These are phyloP conservation scores for Phylloporus sp. DNA, from an alignment of 768 basidiomycete species.

Conservation along the genomic window DNA sequence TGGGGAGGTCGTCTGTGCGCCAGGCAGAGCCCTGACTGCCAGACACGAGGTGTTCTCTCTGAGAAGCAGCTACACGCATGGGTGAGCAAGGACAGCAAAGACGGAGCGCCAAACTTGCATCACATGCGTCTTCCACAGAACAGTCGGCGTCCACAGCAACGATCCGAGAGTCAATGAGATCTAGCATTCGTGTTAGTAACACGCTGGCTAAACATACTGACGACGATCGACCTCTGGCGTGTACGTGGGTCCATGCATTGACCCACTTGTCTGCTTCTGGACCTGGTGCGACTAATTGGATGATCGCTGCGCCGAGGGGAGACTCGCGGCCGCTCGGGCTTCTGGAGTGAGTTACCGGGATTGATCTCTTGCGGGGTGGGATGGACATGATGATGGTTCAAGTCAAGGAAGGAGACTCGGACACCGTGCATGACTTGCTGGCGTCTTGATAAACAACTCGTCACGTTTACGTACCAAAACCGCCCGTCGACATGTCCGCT, in stretches of 20 bases:
- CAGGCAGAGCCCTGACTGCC: constrained; percentile 43
- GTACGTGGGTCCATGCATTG: constrained; percentile 48
- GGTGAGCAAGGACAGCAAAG: not conserved
- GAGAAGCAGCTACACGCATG: constrained; percentile 47
- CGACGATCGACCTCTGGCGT: constrained; percentile 49
- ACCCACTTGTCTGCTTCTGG: constrained; percentile 51
- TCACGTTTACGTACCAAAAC: constrained; percentile 16
- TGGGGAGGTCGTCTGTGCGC: constrained; percentile 20
- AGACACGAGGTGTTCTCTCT: constrained; percentile 62
- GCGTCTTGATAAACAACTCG: not conserved
- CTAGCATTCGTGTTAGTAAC: constrained; percentile 31
- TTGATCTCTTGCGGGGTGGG: constrained; percentile 20
- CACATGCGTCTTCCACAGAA: constrained; percentile 79
- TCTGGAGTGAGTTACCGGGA: constrained; percentile 12
- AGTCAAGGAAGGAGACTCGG: not conserved
- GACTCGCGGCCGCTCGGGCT: constrained; percentile 16
- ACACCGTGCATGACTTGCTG: constrained; percentile 17
- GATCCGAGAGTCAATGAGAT: constrained; percentile 65
- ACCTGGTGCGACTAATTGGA: constrained; percentile 11
- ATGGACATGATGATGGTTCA: constrained; percentile 13
- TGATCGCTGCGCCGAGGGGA: constrained; percentile 6
- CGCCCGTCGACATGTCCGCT: constrained; percentile 15
- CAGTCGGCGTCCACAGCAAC: constrained; percentile 64
- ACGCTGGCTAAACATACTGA: not conserved
- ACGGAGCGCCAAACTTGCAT: constrained; percentile 39